Evolutionary conservation across 2,329 filamentous ascomycete genomes (phyloP), one percentile per base, ranked within the genome.

Genomic region (Phialophora tarda): DNA sequence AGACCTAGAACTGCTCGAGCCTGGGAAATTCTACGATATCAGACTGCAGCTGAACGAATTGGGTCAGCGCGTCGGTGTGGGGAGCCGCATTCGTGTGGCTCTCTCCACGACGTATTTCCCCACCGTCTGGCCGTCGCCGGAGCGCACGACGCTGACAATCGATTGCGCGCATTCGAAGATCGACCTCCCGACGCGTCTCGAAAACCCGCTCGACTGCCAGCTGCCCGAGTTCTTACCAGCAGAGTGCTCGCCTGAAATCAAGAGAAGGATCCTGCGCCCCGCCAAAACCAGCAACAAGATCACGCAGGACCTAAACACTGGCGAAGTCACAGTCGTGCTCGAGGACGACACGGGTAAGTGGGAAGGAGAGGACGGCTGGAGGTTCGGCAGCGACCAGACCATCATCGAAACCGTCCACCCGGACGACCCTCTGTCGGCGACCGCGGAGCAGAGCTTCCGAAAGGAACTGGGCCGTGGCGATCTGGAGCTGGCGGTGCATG

Each of bases 41-140:
- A 11, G 32, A 34, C 32, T 34, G 10, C 32, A 34, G 32, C 32
- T 34, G 32, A 34, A 34, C 32, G 32, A 34, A 12, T 4, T 34
- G 32, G 32, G 32, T 4, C 32, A 34, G 32, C 32, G 32, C 32
- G 12, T 34, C 32, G 32, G 32, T 0, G 32, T 34, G 32, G 32
- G 32, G 10, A 34, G 32, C 32, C 32, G 32, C 10, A 34, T 34
- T 41, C 64, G 64, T 21, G 51, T 66, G 6, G 64, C 64, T 7
- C 30, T 66, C 53, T 66, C 64, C 0, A 66, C 64, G 7, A 53
- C 64, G 11, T 66, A 66, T 24, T 66, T 58, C 41, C 64, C 64
- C 4, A 66, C 41, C n/a, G 53, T 62, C 44, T 66, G 64, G 64
- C 64, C 64, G 14, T 59, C 64, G n/a, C 64, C 64, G 8, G 64